phyloP scores from a whole-genome alignment of 768 basidiomycete species.

The Lentinula edodes region DNA sequence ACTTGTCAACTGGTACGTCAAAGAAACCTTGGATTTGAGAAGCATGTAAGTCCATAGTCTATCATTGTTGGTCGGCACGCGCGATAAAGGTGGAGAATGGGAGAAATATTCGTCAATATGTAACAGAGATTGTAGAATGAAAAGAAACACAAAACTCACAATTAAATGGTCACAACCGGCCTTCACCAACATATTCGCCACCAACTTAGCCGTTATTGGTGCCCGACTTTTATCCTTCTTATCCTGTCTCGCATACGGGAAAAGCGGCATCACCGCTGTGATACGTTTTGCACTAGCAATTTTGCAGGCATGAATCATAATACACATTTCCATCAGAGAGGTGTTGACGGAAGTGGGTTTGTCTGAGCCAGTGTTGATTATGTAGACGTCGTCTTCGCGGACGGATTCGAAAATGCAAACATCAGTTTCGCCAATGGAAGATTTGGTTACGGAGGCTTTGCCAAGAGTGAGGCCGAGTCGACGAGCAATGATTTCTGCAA shows the following conservation, averaged over 20 bases:
- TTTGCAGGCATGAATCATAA: slow-evolving; percentile 99
- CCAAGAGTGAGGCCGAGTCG: slow-evolving; percentile 88
- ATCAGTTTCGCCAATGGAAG: slow-evolving; percentile 86
- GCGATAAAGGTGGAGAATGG: neutral
- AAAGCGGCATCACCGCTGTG: slow-evolving; percentile 96
- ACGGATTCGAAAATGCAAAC: slow-evolving; percentile 94
- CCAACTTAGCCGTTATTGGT: slow-evolving; percentile 96
- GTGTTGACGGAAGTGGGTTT: slow-evolving; percentile 63
- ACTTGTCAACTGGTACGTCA: slow-evolving; percentile 99
- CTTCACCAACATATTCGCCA: slow-evolving; percentile 95
- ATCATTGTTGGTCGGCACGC: neutral
- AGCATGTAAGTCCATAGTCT: slow-evolving; percentile 99
- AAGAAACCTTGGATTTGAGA: slow-evolving; percentile 99
- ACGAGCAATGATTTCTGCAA: slow-evolving; percentile 89
- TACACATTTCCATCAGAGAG: slow-evolving; percentile 95
- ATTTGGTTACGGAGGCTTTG: slow-evolving; percentile 81
- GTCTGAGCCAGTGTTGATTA: slow-evolving; percentile 77
- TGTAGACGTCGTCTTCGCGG: slow-evolving; percentile 97
- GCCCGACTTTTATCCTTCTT: slow-evolving; percentile 99
- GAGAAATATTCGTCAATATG: neutral
- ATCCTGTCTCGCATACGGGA: slow-evolving; percentile 96
- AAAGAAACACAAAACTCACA: slow-evolving; percentile 41
- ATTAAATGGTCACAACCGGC: slow-evolving; percentile 96
- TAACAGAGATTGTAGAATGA: neutral
- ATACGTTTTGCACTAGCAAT: slow-evolving; percentile 98